These are phyloP conservation scores for Drechslerella dactyloides DNA, from an alignment of 2,329 filamentous ascomycete species.

Conservation along the genomic window DNA sequence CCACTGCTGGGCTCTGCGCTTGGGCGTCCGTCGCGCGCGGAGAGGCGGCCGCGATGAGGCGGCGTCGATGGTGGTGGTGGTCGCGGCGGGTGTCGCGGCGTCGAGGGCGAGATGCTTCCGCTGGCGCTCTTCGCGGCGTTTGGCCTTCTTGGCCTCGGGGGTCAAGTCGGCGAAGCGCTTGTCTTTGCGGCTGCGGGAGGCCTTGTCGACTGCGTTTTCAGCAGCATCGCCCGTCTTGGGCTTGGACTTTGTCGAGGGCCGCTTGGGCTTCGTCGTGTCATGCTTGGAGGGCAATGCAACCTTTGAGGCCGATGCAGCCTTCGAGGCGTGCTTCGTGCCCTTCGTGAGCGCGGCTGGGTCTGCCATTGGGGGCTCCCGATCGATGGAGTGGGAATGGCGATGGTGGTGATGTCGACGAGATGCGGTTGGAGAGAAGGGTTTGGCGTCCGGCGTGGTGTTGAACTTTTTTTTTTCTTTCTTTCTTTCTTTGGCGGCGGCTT, in stretches of 20 bases:
- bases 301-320: conserved; percentile 20
- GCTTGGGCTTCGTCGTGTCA: conserved; percentile 24
- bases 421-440: conserved; percentile 12
- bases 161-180: conserved; percentile 42
- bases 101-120: conserved; percentile 26
- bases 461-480: conserved; percentile 33
- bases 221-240: conserved; percentile 20
- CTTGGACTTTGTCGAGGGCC: conserved; percentile 35
- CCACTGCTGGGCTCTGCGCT: conserved; percentile 60
- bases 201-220: conserved; percentile 36
- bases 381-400: not conserved
- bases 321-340: conserved; percentile 20
- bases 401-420: conserved; percentile 17
- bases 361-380: conserved; percentile 32
- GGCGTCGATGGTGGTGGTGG: not conserved
- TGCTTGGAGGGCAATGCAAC: conserved; percentile 25
- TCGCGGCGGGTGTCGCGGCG: not conserved
- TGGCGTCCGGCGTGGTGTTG: conserved; percentile 12
- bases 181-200: conserved; percentile 30
- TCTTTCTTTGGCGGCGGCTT: conserved; percentile 41
- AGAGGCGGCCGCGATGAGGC: not conserved
- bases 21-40: conserved; percentile 26
- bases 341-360: conserved; percentile 18
- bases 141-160: conserved; percentile 36
- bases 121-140: conserved; percentile 44